Conservation (phyloP, 768 basidiomycete species). For the Podaxis pistillaris region DNA sequence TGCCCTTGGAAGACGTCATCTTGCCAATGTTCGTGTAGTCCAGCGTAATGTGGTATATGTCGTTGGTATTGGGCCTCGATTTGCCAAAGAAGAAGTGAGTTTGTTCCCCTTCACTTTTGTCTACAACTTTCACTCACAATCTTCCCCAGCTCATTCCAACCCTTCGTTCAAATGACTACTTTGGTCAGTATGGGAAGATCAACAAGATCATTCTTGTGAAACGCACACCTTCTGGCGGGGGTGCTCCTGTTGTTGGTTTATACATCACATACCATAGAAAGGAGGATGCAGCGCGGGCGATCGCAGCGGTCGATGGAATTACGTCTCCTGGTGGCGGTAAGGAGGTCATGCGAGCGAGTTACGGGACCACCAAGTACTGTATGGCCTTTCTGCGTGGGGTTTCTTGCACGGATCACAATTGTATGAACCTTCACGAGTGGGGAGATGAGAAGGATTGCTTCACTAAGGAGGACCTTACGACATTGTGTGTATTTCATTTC, state of each 20-base stretch:
- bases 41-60: constrained; percentile 97
- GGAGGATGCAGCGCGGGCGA: constrained; percentile 93
- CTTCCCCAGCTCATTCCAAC: constrained; percentile 76
- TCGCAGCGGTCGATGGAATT: constrained; percentile 89
- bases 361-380: constrained; percentile 97
- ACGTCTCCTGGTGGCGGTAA: constrained; percentile 87
- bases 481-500: constrained; percentile 53
- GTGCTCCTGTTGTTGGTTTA: constrained; percentile 80
- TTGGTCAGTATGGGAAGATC: constrained; percentile 98
- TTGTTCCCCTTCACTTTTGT: constrained; percentile 8
- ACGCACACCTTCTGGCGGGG: constrained; percentile 72
- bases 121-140: constrained; percentile 10
- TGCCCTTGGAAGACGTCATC: constrained; percentile 74
- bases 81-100: constrained; percentile 93
- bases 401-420: constrained; percentile 82
- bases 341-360: constrained; percentile 88
- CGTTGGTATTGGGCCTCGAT: constrained; percentile 89
- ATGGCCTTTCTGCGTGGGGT: constrained; percentile 89
- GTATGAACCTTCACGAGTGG: constrained; percentile 97
- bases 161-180: constrained; percentile 92
- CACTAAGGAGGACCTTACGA: constrained; percentile 93
- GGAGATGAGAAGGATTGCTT: constrained; percentile 98
- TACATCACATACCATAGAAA: constrained; percentile 95
- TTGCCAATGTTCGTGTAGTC: constrained; percentile 94
- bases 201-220: constrained; percentile 93